Percentiles rank a stretch among this genome's conserved stretches.
Conservation (phyloP, 2,329 filamentous ascomycete genomes). For the Trichoderma semiorbis region DNA sequence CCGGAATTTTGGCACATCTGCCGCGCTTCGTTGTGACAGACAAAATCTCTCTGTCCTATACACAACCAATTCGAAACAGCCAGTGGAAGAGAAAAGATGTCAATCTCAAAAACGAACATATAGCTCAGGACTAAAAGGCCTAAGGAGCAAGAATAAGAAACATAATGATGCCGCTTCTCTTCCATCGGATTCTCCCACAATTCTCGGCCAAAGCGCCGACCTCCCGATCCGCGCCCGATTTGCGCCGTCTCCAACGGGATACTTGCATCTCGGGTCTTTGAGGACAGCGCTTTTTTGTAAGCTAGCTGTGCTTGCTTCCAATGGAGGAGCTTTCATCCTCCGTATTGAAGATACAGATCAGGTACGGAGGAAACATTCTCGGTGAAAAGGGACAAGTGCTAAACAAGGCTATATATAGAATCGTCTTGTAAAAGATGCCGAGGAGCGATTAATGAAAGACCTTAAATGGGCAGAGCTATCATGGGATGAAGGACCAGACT, state of each 20-base stretch:
- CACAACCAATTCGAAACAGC: background rate
- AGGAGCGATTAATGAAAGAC: conserved; percentile 73
- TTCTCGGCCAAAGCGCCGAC: conserved; percentile 52
- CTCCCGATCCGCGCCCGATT: conserved; percentile 62
- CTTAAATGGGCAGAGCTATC: conserved; percentile 82
- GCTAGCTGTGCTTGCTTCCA: conserved; percentile 77
- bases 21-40: background rate
- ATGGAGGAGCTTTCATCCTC: conserved; percentile 80
- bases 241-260: conserved; percentile 91
- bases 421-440: conserved; percentile 76
- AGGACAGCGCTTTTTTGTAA: conserved; percentile 96
- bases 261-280: conserved; percentile 86
- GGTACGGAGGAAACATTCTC: conserved; percentile 46
- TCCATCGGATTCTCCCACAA: conserved; percentile 23
- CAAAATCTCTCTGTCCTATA: background rate
- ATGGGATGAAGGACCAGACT: conserved; percentile 92
- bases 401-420: conserved; percentile 48
- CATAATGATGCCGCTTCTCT: conserved; percentile 17
- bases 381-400: background rate
- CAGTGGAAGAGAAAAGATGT: background rate
- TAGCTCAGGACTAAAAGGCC: conserved; percentile 20
- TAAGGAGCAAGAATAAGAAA: conserved; percentile 25
- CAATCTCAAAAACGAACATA: background rate
- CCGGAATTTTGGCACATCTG: background rate
- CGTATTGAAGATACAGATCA: conserved; percentile 95